These are phyloP conservation scores for Acrocalymma vagum DNA, from an alignment of 2,329 filamentous ascomycete genomes.

Conservation along the genomic window DNA sequence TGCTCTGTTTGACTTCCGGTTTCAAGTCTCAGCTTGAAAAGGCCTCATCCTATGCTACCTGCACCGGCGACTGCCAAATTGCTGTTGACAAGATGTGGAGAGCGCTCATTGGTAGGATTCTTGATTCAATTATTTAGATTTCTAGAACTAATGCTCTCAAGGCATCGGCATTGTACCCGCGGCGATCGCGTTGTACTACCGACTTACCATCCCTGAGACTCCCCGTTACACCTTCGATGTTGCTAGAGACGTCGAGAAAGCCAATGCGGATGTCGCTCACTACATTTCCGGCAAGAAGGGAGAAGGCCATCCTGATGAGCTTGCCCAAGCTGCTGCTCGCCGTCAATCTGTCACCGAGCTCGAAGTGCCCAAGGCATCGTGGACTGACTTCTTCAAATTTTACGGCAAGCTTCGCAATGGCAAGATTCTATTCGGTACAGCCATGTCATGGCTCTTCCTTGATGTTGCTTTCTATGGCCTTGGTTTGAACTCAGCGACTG, in stretches of 20 bases:
- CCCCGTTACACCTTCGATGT: slow-evolving; percentile 54
- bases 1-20: slow-evolving; percentile 39
- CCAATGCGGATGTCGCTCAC: slow-evolving; percentile 74
- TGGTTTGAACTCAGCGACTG: slow-evolving; percentile 77
- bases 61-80: slow-evolving; percentile 38
- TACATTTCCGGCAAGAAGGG: slow-evolving; percentile 72
- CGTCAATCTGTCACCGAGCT: slow-evolving; percentile 64
- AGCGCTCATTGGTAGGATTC: slow-evolving; percentile 54
- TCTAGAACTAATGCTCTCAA: slow-evolving; percentile 66
- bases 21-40: slow-evolving; percentile 38
- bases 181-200: slow-evolving; percentile 51
- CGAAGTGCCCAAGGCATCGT: slow-evolving; percentile 74
- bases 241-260: slow-evolving; percentile 55
- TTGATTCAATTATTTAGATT: slow-evolving; percentile 77
- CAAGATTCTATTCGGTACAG: slow-evolving; percentile 78
- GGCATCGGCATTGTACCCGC: slow-evolving; percentile 60
- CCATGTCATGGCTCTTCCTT: slow-evolving; percentile 74
- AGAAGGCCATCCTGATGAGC: slow-evolving; percentile 72
- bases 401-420: slow-evolving; percentile 77
- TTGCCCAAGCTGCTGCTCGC: slow-evolving; percentile 68
- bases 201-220: slow-evolving; percentile 53
- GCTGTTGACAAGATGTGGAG: slow-evolving; percentile 53
- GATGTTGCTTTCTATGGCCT: slow-evolving; percentile 69
- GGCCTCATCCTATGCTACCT: slow-evolving; percentile 28
- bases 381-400: slow-evolving; percentile 74